These are phyloP conservation scores for Apiospora koreana DNA, from an alignment of 2,329 filamentous ascomycete species.

Conservation along the genomic window DNA sequence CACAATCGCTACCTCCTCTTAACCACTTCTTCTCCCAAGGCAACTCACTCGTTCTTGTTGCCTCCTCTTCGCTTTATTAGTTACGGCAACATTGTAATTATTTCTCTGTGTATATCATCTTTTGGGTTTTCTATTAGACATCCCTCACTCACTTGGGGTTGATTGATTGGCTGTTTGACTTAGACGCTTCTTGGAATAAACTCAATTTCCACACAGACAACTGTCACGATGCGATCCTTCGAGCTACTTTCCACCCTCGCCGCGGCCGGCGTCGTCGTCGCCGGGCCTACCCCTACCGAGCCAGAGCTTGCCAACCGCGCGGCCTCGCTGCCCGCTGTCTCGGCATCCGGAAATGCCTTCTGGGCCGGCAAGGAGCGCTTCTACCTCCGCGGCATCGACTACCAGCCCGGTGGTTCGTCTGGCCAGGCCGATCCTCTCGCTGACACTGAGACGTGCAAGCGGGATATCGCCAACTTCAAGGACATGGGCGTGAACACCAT, in stretches of 20 bases:
- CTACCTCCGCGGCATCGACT: constrained; percentile 62
- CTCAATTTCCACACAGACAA: background rate
- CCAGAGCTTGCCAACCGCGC: constrained; percentile 52
- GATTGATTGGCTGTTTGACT: background rate
- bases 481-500: constrained; percentile 87
- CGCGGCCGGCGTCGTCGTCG: constrained; percentile 44
- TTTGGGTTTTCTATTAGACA: background rate
- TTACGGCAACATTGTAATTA: constrained; percentile 13
- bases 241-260: constrained; percentile 50
- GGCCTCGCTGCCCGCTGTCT: constrained; percentile 49
- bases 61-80: constrained; percentile 16
- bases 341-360: constrained; percentile 61
- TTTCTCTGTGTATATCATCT: constrained; percentile 11
- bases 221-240: constrained; percentile 50
- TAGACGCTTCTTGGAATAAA: background rate
- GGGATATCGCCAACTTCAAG: constrained; percentile 81
- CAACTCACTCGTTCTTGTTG: constrained; percentile 33
- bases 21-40: constrained; percentile 22
- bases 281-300: constrained; percentile 51
- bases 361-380: constrained; percentile 55
- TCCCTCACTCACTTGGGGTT: background rate
- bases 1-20: constrained; percentile 24
- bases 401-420: constrained; percentile 62
- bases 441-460: constrained; percentile 68
- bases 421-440: constrained; percentile 72